A percentile compares a stretch with the other conserved stretches of the same genome.
Conservation (phyloP, 257 asterid species). For the Nicotiana knightiana region DNA sequence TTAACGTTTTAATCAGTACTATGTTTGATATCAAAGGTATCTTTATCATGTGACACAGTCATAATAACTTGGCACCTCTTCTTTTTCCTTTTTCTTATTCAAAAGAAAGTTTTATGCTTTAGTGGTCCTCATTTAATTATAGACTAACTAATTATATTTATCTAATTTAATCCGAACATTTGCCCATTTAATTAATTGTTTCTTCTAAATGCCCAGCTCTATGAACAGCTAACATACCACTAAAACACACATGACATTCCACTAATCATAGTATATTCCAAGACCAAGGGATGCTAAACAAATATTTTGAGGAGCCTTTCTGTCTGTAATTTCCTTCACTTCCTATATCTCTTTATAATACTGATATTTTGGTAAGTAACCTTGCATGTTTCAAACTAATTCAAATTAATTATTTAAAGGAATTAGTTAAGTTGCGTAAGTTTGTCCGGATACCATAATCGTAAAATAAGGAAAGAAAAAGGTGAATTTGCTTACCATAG, state of each 20-base stretch:
- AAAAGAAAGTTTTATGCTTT: background rate
- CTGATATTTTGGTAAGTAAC: too few species aligned
- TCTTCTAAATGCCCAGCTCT: background rate
- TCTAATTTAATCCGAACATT: background rate
- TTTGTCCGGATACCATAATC: too few species aligned
- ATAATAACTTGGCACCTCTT: background rate
- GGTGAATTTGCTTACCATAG: too few species aligned
- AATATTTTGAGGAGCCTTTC: background rate
- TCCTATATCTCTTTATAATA: too few species aligned
- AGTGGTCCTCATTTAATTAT: background rate
- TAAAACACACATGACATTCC: background rate
- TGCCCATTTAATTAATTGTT: background rate
- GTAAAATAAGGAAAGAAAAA: too few species aligned
- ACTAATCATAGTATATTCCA: constrained; percentile 2
- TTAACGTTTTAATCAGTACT: background rate
- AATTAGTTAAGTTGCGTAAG: too few species aligned
- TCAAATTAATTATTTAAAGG: too few species aligned
- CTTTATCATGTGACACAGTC: constrained; percentile 3
- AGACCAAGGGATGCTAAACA: constrained; percentile 2
- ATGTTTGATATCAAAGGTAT: background rate
- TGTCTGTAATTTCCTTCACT: too few species aligned
- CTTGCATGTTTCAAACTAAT: too few species aligned
- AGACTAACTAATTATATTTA: background rate
- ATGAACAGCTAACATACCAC: background rate
- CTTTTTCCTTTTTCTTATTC: background rate